Base-by-base conservation (phyloP, 208 protist species). In the Wallacemonas rigidus region DNA sequence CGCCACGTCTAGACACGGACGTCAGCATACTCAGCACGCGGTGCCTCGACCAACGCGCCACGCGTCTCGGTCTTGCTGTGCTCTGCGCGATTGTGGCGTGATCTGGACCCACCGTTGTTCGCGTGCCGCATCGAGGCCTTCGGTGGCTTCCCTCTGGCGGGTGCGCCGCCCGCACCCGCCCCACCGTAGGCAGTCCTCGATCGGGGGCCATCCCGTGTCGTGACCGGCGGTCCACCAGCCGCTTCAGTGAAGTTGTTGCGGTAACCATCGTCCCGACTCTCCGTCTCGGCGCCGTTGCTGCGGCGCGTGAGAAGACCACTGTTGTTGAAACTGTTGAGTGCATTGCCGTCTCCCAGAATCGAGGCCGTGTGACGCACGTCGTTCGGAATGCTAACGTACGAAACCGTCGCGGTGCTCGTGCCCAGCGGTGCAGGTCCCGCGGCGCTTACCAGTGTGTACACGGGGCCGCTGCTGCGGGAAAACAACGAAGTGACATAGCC, bases 371-470 rank as follows among this genome's bases (percentile, higher is more conserved):
- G 53, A 6, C 15, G 11, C 14, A 6, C 17, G 5, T 48, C 60
- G 9, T 50, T 41, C 40, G 26, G 43, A 9, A 17, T 38, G 60
- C n/a, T 65, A 0, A 15, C 60, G 40, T 38, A 65, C 12, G 60
- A 65, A n/a, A 65, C 7, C 8, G 36, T 65, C 41, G 43, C 26
- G 8, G 38, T 65, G 40, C 60, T 65, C 41, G 2, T 51, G 60
- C 60, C 26, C 40, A 41, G 60, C 41, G 60, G 60, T 8, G 60
- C 60, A 3, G 60, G 60, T 12, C 60, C 60, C 3, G 60, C 11
- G 26, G 60, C n/a, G n/a, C 4, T 65, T n/a, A 41, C 26, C 40
- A 65, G 40, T 26, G 11, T 55, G 62, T 39, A 50, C 35, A 2
- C 47, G 14, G 63, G 14, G 0, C 14, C 72, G 39, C 41, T 11